Evolutionary conservation across 2,329 filamentous ascomycete species (phyloP).

Genomic region (Juglanconis sp.): DNA sequence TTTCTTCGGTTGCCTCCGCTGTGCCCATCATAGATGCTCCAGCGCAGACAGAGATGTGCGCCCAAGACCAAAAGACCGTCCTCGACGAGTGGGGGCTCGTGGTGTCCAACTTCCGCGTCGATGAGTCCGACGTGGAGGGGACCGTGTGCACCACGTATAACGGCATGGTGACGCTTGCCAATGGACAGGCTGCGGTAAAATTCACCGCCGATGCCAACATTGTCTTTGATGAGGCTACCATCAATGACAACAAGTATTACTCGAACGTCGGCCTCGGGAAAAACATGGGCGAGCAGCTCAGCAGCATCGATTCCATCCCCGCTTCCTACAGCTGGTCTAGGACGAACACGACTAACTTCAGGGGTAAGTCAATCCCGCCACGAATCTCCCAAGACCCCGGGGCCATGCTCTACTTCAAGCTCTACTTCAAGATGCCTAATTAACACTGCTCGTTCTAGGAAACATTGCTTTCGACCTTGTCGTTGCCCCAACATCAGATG

Average conservation of each 20-base stretch:
- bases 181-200: not conserved
- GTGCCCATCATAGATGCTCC: constrained; percentile 4
- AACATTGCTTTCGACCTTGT: constrained; percentile 8
- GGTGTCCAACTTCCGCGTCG: constrained; percentile 7
- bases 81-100: constrained; percentile 10
- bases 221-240: constrained; percentile 7
- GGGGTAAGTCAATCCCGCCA: not conserved
- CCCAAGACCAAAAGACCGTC: constrained; percentile 1
- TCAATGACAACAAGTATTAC: constrained; percentile 13
- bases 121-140: constrained; percentile 6
- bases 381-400: too few relatives aligned
- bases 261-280: constrained; percentile 7
- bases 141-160: constrained; percentile 13
- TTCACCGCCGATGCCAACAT: constrained; percentile 13
- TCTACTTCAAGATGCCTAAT: not conserved
- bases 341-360: constrained; percentile 8
- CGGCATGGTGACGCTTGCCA: constrained; percentile 5
- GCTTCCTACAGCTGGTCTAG: constrained; percentile 9
- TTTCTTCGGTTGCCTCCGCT: not conserved
- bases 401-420: not conserved
- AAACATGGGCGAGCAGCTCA: constrained; percentile 4
- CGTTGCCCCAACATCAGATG: constrained; percentile 1
- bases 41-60: constrained; percentile 5
- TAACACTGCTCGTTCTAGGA: not conserved
- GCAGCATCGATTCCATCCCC: constrained; percentile 5